Evolutionary conservation across 805 yeast genomes (phyloP).

Genomic region (Candida succiphila): DNA sequence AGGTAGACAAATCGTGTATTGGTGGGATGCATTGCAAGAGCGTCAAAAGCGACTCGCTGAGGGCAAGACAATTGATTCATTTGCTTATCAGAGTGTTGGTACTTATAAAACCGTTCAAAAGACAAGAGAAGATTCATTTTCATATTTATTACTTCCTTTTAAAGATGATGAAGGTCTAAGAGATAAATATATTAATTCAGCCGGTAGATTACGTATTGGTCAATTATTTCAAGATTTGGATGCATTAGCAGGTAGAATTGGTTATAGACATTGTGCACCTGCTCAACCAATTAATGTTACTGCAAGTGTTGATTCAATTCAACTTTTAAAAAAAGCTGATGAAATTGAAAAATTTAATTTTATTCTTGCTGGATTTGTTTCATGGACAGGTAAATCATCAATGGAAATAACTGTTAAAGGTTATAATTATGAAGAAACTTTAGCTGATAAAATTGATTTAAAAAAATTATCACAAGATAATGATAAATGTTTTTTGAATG

Average conservation of each 20-base stretch:
- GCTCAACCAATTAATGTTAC: slow-evolving; percentile 95
- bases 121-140: slow-evolving; percentile 70
- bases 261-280: slow-evolving; percentile 88
- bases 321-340: slow-evolving; percentile 77
- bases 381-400: slow-evolving; percentile 91
- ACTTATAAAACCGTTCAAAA: slow-evolving; percentile 62
- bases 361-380: slow-evolving; percentile 79
- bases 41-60: slow-evolving; percentile 59
- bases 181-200: slow-evolving; percentile 82
- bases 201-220: slow-evolving; percentile 87
- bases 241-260: slow-evolving; percentile 89
- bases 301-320: slow-evolving; percentile 87
- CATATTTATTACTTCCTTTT: slow-evolving; percentile 66
- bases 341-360: slow-evolving; percentile 68
- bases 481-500: slow-evolving; percentile 70
- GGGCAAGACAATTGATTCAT: slow-evolving; percentile 65
- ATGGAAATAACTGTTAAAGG: slow-evolving; percentile 94
- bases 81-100: slow-evolving; percentile 62
- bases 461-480: slow-evolving; percentile 39
- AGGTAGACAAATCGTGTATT: too few relatives aligned
- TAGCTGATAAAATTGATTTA: slow-evolving; percentile 43
- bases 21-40: slow-evolving; percentile 79
- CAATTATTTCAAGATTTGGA: slow-evolving; percentile 92
- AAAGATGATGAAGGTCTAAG: slow-evolving; percentile 74
- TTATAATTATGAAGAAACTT: slow-evolving; percentile 52